Conservation (phyloP, 371 early-diverging fungal species). For the Circinella umbellata region DNA sequence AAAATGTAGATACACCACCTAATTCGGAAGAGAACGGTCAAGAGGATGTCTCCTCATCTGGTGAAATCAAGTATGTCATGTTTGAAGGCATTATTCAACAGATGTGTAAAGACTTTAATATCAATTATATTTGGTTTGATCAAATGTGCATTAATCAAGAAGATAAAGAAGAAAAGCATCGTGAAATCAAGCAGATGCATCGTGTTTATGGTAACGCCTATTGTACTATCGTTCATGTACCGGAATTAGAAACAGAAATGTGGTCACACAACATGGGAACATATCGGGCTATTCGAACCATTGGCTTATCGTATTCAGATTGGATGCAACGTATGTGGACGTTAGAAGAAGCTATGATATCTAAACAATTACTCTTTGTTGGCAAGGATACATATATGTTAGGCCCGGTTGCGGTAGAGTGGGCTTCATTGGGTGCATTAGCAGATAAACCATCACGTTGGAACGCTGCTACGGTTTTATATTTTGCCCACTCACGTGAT, state of each 20-base stretch:
- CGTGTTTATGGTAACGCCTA: background rate
- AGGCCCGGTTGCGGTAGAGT: background rate
- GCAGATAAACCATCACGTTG: background rate
- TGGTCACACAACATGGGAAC: background rate
- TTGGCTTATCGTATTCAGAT: background rate
- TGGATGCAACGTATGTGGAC: background rate
- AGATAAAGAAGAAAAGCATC: background rate
- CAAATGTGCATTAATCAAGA: constrained; percentile 3
- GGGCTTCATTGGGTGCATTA: background rate
- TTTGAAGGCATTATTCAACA: constrained; percentile 8
- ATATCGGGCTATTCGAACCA: background rate
- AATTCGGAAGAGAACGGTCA: background rate
- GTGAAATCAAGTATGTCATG: background rate
- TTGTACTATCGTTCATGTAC: background rate
- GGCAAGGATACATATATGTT: background rate
- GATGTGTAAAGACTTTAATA: background rate
- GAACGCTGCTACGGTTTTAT: background rate
- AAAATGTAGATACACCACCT: too few relatives aligned
- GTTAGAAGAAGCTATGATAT: background rate
- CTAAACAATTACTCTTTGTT: background rate
- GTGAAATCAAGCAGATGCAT: background rate
- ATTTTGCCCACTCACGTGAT: background rate
- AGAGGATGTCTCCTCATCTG: too few relatives aligned
- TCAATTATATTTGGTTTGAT: constrained; percentile 56
- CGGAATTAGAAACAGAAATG: background rate